Base-by-base conservation (phyloP, 768 basidiomycete genomes). In the Boletus huronensis region DNA sequence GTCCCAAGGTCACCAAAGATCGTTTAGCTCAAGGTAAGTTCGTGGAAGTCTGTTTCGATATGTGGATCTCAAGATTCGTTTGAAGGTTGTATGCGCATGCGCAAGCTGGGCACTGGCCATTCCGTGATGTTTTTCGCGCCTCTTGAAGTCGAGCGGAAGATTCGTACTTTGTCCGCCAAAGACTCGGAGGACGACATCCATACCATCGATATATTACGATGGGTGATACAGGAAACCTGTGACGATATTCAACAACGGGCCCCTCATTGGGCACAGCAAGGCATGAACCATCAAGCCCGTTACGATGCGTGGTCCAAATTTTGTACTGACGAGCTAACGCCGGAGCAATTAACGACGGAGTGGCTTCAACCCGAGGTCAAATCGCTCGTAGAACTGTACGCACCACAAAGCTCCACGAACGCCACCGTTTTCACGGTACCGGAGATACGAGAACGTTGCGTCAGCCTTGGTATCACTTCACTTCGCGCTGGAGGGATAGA, bases 1-100 rank as follows among this genome's bases (percentile, higher is more conserved):
- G 81, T 0, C 75, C 76, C 6, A 79, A 75, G 39, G 64, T 82
- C 8, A 79, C 76, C 0, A 82, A 82, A 53, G 82, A 83, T 66
- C 70, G 75, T 42, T 59, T 83, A 5, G 67, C 74, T 3, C 82
- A 82, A 72, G 82, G 58, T 54, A 19, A 10, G 34, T 43, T 13
- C 6, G 3, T 2, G 21, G 0, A 3, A 19, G 5, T 14, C 8
- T 14, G 2, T 23, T 5, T 25, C 16, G 9, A 31, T 9, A 2
- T 14, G 6, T 5, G 11, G 2, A 3, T 16, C 26, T 45, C 2
- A 51, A n/a, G 5, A 3, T 6, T n/a, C 2, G 4, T 17, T 31
- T 19, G 14, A 9, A 58, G 50, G 81, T 75, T 80, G 79, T 40
- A 80, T 80, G 80, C 69, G 77, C 4, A 79, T 80, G 79, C 70